Base-by-base conservation (phyloP, 306 rosid species). In the Prunus campanulata region DNA sequence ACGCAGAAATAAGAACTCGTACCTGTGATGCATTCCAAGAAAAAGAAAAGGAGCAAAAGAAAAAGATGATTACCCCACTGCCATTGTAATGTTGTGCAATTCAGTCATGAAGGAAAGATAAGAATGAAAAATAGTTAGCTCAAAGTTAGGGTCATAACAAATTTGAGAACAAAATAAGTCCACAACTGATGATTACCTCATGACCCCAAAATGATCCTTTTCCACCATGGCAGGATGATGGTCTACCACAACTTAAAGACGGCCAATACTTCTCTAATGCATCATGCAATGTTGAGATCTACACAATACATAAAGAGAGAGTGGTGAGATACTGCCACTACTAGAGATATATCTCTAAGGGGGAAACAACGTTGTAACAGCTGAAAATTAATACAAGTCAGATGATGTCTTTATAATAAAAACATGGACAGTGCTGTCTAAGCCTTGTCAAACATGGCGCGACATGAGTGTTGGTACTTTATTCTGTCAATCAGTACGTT, bases 191-290 rank as follows among this genome's bases (percentile, higher is more conserved):
- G 42, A 86, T 70, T 85, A 95, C 99, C 99, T 95, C 99, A 82
- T 95, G 99, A 80, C 80, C 99, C 97, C 99, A 95, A 83, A 92
- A 92, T 85, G 92, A 67, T 63, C 99, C 99, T 80, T 73, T 90
- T 75, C 84, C 74, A 75, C 97, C 96, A 77, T 57, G 72, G 82
- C 99, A 95, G n/a, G 85, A 62, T 76, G 87, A 77, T 78, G 98
- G 62, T 49, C 75, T 50, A 80, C 96, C 52, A 77, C 99, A 95
- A 80, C 99, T 95, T 74, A 90, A 73, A 46, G 97, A 85, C 18
- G 99, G 96, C 99, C 99, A 95, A 80, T 89, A 92, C 77, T 85
- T 78, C 56, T 95, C 76, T 46, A 95, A 70, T 72, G 80, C 90
- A 74, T 77, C 76, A 51, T 51, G 79, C 90, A 95, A 86, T 52